phyloP scores from a whole-genome alignment of 2,329 filamentous ascomycete species.

The Elsinoe necatrix region DNA sequence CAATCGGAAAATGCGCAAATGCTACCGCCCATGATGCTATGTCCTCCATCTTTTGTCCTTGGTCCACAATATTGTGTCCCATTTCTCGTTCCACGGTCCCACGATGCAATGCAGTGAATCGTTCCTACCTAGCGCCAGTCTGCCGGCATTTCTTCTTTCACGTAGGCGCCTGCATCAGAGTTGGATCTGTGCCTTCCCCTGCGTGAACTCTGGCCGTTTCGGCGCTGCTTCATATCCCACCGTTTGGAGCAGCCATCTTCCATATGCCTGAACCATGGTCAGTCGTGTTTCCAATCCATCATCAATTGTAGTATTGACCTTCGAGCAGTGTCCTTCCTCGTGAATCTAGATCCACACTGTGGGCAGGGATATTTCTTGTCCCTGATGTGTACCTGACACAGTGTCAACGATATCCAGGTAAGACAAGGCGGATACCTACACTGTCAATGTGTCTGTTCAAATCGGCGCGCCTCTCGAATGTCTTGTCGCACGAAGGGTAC shows the following conservation, averaged over 20 bases:
- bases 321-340: conserved; percentile 72
- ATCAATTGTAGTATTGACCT: conserved; percentile 46
- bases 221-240: conserved; percentile 21
- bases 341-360: conserved; percentile 63
- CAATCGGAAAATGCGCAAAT: conserved; percentile 9
- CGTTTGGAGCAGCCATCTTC: conserved; percentile 67
- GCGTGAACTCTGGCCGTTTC: conserved; percentile 1
- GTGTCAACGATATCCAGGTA: conserved; percentile 37
- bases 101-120: neutral
- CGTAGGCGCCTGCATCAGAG: neutral
- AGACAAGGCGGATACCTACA: conserved; percentile 32
- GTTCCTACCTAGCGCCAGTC: neutral
- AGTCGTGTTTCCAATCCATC: conserved; percentile 15
- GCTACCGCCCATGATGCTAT: conserved; percentile 11
- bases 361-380: conserved; percentile 61
- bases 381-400: conserved; percentile 62
- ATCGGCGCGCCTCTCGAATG: conserved; percentile 77
- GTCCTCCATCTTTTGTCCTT: neutral
- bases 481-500: conserved; percentile 57
- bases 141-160: conserved; percentile 3
- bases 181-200: conserved; percentile 9
- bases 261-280: conserved; percentile 52
- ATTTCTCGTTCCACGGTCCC: neutral
- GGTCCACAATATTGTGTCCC: neutral
- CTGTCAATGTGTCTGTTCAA: conserved; percentile 49